Evolutionary conservation across 352 stramenopile genomes (phyloP), one percentile per base, ranked within the genome.

Genomic region (Phytophthora pini): DNA sequence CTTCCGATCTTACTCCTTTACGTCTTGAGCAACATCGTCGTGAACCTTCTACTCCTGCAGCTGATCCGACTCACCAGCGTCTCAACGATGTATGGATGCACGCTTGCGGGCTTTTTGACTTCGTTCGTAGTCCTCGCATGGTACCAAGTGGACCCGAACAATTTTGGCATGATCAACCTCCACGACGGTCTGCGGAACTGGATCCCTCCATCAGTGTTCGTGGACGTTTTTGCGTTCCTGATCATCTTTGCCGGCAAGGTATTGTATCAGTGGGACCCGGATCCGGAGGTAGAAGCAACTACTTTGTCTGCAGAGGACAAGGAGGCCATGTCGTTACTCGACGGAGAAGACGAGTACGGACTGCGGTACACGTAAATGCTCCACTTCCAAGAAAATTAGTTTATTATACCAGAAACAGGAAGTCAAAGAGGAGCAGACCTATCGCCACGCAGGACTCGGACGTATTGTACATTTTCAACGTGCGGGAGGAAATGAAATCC

Each of bases 301-400:
- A 96, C 88, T 26, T 80, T 79, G 46, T 94, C 86, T 11, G 88
- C 86, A 9, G 88, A 93, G 41, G 88, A 96, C 55, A 95, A 95
- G 63, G 88, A 95, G 56, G 82, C 83, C 7, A 81, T 84, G 65
- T 88, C 87, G 12, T 65, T 95, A 20, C 78, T 95, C 24, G 79
- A 77, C 13, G 74, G 89, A 60, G 79, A 86, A 49, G 68, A 82
- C 20, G 83, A 93, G 57, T 93, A 88, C 49, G 85, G 85, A 31
- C 45, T 92, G 43, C 83, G 82, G 7, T 93, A 93, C 70, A 91
- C 77, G 63, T 93, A 84, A 36, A 53, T 41, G n/a, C 6, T 22
- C 41, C 1, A 36, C 10, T 36, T 36, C 9, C 31, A 13, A 36
- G 31, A 36, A 36, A 36, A 48, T 32, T 29, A 60, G 55, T 59